Conservation (phyloP, 179 eudicot genomes). For the Silene noctiflora region DNA sequence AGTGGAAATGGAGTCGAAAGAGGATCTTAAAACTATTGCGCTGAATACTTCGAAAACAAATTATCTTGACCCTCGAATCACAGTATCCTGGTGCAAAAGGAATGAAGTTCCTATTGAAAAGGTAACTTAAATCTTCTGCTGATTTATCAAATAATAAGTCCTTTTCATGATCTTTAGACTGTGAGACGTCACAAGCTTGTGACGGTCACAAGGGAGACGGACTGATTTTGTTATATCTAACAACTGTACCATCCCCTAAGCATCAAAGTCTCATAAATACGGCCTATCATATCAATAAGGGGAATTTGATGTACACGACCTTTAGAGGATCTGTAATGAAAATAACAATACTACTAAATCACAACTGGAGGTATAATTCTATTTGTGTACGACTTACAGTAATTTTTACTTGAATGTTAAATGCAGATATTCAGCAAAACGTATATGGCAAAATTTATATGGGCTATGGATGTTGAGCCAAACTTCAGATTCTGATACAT, state of each 20-base stretch:
- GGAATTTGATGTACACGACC: no score
- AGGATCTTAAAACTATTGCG: conserved; percentile 85
- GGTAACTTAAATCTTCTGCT: conserved; percentile 37
- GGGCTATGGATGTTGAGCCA: conserved; percentile 15
- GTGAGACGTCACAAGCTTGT: no score
- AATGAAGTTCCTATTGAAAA: conserved; percentile 95
- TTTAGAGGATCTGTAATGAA: no score
- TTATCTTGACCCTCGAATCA: conserved; percentile 87
- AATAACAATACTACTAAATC: no score
- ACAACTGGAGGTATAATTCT: no score
- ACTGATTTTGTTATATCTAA: no score
- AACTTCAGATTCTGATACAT: background rate
- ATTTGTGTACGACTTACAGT: no score
- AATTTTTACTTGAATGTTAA: background rate
- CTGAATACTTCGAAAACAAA: conserved; percentile 91
- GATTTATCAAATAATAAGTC: no score
- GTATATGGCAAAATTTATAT: background rate
- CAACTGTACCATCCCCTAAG: no score
- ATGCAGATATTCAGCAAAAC: conserved; percentile 1
- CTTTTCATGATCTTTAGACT: background rate
- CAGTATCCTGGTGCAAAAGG: conserved; percentile 98
- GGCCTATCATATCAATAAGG: no score
- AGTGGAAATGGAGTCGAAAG: conserved; percentile 70
- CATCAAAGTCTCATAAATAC: no score
- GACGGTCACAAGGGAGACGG: no score